A percentile compares a stretch with the other conserved stretches of the same genome.
These are phyloP conservation scores for Leucosporidium creatinivorum DNA, from an alignment of 768 basidiomycete species.

Conservation along the genomic window DNA sequence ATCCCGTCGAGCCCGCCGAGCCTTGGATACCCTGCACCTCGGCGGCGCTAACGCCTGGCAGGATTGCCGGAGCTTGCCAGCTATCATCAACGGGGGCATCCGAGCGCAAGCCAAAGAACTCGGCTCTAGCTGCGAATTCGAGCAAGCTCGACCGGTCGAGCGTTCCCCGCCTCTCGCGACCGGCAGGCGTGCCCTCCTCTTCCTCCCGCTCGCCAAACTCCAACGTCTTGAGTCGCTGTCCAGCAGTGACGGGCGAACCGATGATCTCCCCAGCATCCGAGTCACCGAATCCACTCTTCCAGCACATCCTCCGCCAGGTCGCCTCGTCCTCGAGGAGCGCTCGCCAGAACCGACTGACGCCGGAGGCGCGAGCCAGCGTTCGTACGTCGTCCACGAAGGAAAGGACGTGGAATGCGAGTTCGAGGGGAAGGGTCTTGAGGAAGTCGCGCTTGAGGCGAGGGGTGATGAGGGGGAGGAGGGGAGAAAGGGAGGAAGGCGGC, in stretches of 20 bases:
- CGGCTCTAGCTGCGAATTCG: slow-evolving; percentile 28
- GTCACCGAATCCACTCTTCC: slow-evolving; percentile 48
- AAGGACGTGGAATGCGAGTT: slow-evolving; percentile 68
- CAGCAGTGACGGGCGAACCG: background rate
- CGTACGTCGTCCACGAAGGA: slow-evolving; percentile 66
- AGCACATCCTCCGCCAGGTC: slow-evolving; percentile 73
- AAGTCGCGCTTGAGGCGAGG: slow-evolving; percentile 41
- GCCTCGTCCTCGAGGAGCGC: slow-evolving; percentile 63
- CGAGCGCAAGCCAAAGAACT: slow-evolving; percentile 3
- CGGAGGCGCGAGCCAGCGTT: slow-evolving; percentile 60
- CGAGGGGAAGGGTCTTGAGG: slow-evolving; percentile 54
- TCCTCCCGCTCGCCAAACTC: slow-evolving; percentile 21
- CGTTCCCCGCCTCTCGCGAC: slow-evolving; percentile 28
- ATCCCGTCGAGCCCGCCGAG: background rate
- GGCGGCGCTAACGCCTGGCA: no score
- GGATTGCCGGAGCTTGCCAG: no score
- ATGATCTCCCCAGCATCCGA: background rate
- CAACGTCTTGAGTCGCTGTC: slow-evolving; percentile 8
- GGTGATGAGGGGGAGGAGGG: slow-evolving; percentile 29
- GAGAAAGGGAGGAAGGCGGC: slow-evolving; percentile 17
- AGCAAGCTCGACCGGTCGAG: slow-evolving; percentile 14
- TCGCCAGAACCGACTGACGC: slow-evolving; percentile 67
- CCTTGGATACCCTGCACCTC: no score
- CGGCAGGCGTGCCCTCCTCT: slow-evolving; percentile 26
- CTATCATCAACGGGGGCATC: no score